Percentiles rank a stretch among this genome's conserved stretches.
Conservation (phyloP, 352 stramenopile species). For the Pythium guiyangense region DNA sequence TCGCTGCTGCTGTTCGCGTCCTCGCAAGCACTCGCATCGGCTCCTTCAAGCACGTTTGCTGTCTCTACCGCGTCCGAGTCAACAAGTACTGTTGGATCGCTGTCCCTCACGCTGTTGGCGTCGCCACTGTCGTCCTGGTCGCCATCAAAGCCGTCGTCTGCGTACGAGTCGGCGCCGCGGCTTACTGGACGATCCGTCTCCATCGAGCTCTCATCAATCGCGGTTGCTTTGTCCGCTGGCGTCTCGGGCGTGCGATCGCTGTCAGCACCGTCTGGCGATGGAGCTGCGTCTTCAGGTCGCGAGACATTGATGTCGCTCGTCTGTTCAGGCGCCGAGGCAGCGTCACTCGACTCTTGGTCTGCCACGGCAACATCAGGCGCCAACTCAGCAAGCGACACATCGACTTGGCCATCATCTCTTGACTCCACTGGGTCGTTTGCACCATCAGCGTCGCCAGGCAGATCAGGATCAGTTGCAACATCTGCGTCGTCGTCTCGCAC, state of each 20-base stretch:
- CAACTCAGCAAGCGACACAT: background rate
- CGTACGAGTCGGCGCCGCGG: constrained; percentile 11
- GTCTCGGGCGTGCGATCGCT: background rate
- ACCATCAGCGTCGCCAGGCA: no score
- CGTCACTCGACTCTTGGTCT: background rate
- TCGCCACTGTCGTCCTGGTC: constrained; percentile 1
- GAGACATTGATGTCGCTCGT: background rate
- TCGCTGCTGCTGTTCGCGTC: no score
- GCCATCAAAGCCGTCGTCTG: constrained; percentile 12
- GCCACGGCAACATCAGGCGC: background rate
- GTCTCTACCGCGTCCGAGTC: no score
- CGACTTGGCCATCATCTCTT: background rate
- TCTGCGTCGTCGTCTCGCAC: no score
- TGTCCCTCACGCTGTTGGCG: background rate
- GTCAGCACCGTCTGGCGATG: background rate
- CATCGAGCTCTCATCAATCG: background rate
- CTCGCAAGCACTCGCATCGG: no score
- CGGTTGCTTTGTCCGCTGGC: background rate
- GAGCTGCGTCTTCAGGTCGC: background rate
- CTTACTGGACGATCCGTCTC: constrained; percentile 6
- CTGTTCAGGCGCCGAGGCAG: background rate
- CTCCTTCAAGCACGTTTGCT: no score
- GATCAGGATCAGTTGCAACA: no score
- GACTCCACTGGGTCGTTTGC: background rate
- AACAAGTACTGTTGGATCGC: background rate